These are phyloP conservation scores for Roridomyces roridus DNA, from an alignment of 768 basidiomycete genomes.

Conservation along the genomic window DNA sequence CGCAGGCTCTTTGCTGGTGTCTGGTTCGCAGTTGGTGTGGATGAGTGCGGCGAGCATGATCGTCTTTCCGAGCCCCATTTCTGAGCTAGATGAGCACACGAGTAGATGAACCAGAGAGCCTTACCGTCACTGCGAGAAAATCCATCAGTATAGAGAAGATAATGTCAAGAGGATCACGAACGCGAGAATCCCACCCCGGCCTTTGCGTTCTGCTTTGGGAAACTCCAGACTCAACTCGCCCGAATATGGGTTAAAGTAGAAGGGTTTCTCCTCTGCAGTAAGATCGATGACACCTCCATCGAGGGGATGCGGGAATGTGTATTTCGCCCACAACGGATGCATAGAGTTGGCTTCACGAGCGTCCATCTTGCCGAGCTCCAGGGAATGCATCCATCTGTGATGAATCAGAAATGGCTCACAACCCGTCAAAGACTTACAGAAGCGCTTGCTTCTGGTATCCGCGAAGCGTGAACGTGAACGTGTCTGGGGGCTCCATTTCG, in stretches of 20 bases:
- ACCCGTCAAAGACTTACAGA: conserved; percentile 48
- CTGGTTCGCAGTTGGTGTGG: conserved; percentile 70
- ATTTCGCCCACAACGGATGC: conserved; percentile 94
- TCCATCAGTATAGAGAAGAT: conserved; percentile 8
- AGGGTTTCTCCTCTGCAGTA: conserved; percentile 76
- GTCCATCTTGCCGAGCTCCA: conserved; percentile 77
- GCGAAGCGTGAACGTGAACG: conserved; percentile 78
- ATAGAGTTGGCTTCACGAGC: conserved; percentile 75
- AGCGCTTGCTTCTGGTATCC: conserved; percentile 96
- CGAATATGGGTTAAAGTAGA: conserved; percentile 92
- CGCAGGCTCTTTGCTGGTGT: conserved; percentile 41
- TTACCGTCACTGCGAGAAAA: conserved; percentile 45
- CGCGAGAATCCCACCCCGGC: conserved; percentile 91
- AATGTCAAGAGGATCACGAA: conserved; percentile 44
- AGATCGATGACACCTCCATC: conserved; percentile 71
- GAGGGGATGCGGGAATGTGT: conserved; percentile 69
- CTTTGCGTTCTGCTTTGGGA: conserved; percentile 78
- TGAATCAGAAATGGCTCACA: not conserved
- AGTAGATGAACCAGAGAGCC: conserved; percentile 8
- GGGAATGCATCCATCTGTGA: conserved; percentile 87
- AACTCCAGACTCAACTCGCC: conserved; percentile 88
- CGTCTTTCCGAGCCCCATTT: conserved; percentile 92
- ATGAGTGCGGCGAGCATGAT: conserved; percentile 93
- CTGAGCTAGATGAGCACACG: conserved; percentile 40
- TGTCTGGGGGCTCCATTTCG: conserved; percentile 81